Evolutionary conservation across 2,329 filamentous ascomycete genomes (phyloP).

Genomic region (Thelonectria blattea): DNA sequence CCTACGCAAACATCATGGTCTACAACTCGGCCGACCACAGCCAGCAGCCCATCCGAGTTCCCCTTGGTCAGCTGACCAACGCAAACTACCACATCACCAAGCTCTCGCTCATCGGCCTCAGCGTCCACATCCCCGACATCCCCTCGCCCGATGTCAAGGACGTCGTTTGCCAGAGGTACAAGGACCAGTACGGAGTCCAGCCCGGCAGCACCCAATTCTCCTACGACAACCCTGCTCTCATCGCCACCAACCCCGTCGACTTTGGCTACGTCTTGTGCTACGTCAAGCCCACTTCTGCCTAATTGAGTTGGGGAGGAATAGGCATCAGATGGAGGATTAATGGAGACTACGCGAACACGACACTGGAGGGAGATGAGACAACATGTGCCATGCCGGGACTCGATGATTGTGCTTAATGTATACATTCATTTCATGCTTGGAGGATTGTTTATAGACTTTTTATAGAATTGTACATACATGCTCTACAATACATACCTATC

Average conservation of each 20-base stretch:
- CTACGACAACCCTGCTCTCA: background rate
- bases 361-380: too few relatives aligned
- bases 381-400: too few relatives aligned
- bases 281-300: background rate
- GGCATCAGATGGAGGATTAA: too few relatives aligned
- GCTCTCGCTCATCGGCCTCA: constrained; percentile 8
- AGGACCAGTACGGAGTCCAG: constrained; percentile 21
- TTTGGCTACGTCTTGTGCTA: constrained; percentile 30
- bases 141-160: constrained; percentile 5
- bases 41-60: background rate
- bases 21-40: background rate
- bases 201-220: constrained; percentile 20
- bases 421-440: too few relatives aligned
- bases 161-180: constrained; percentile 27
- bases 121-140: constrained; percentile 5
- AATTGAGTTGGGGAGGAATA: too few relatives aligned
- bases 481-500: too few relatives aligned
- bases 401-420: too few relatives aligned
- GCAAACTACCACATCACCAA: constrained; percentile 17
- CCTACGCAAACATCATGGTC: background rate
- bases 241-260: constrained; percentile 26
- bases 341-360: too few relatives aligned
- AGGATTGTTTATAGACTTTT: too few relatives aligned
- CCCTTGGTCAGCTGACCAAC: constrained; percentile 20
- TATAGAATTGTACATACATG: too few relatives aligned